phyloP scores from a whole-genome alignment of 148 eudicot species.

The Rhododendron ovatum region DNA sequence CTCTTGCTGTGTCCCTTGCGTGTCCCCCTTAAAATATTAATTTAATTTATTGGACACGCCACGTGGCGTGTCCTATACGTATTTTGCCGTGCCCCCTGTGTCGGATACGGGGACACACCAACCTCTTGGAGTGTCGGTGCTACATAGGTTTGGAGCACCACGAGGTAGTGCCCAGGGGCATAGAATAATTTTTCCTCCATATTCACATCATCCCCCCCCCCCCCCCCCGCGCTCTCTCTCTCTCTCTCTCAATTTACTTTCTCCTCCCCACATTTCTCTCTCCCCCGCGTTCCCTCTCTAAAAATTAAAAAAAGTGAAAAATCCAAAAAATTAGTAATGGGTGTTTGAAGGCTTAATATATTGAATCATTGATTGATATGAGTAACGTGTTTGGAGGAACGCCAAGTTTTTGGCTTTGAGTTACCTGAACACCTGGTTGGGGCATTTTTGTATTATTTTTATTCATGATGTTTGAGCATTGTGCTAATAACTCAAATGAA shows the following conservation, averaged over 20 bases:
- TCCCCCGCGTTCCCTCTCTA: not conserved
- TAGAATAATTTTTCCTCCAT: not conserved
- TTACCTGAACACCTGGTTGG: not conserved
- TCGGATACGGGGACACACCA: too few relatives aligned
- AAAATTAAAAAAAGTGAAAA: too few relatives aligned
- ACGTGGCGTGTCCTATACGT: too few relatives aligned
- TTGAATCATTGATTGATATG: not conserved
- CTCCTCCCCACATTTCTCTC: not conserved
- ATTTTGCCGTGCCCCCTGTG: too few relatives aligned
- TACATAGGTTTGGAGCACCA: not conserved
- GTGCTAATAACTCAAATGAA: not conserved
- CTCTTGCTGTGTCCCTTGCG: too few relatives aligned
- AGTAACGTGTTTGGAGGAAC: not conserved
- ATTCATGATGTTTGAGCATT: not conserved
- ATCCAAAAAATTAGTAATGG: not conserved
- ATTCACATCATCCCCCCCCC: not conserved
- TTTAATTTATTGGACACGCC: too few relatives aligned
- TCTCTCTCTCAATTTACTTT: not conserved
- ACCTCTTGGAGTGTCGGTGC: too few relatives aligned
- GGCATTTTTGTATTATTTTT: not conserved
- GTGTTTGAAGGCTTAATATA: not conserved
- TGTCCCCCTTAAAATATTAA: too few relatives aligned
- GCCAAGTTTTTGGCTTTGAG: not conserved
- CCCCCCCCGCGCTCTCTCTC: too few relatives aligned
- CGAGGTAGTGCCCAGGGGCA: not conserved